phyloP scores from a whole-genome alignment of 345 rosid genomes.

The Rhizophora mangle region DNA sequence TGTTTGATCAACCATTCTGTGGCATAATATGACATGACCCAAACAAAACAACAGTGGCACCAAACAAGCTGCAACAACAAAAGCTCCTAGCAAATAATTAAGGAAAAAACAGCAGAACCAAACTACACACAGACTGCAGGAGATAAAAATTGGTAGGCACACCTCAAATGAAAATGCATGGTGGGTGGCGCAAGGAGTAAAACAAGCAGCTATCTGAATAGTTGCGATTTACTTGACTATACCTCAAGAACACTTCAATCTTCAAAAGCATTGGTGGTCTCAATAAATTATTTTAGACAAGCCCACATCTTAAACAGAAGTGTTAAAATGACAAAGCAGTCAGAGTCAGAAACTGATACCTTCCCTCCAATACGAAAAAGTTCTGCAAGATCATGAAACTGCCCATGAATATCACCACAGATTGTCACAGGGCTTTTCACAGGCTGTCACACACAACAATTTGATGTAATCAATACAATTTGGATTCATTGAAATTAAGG shows the following conservation, averaged over 20 bases:
- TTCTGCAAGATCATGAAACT: slow-evolving; percentile 98
- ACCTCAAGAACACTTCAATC: slow-evolving; percentile 23
- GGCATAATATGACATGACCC: no score
- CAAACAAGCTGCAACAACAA: no score
- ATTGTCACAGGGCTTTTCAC: slow-evolving; percentile 96
- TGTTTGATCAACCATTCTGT: no score
- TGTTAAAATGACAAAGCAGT: slow-evolving; percentile 14
- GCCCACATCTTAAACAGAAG: slow-evolving; percentile 25
- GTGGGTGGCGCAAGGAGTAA: not conserved
- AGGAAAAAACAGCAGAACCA: not conserved
- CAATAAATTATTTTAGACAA: slow-evolving; percentile 22
- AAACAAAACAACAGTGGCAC: no score
- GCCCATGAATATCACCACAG: slow-evolving; percentile 97
- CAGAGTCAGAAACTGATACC: slow-evolving; percentile 45
- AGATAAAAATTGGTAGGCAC: not conserved
- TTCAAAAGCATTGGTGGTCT: slow-evolving; percentile 27
- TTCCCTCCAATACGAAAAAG: slow-evolving; percentile 95
- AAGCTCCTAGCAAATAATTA: not conserved
- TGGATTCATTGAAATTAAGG: not conserved
- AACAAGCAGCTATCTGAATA: slow-evolving; percentile 2
- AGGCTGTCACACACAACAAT: slow-evolving; percentile 44
- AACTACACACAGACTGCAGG: not conserved
- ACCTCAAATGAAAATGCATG: not conserved
- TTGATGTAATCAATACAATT: not conserved
- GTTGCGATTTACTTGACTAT: slow-evolving; percentile 13